Percentiles rank a stretch among this genome's conserved stretches.
Conservation (phyloP, 2,329 filamentous ascomycete species). For the Hypoxylon sp. region DNA sequence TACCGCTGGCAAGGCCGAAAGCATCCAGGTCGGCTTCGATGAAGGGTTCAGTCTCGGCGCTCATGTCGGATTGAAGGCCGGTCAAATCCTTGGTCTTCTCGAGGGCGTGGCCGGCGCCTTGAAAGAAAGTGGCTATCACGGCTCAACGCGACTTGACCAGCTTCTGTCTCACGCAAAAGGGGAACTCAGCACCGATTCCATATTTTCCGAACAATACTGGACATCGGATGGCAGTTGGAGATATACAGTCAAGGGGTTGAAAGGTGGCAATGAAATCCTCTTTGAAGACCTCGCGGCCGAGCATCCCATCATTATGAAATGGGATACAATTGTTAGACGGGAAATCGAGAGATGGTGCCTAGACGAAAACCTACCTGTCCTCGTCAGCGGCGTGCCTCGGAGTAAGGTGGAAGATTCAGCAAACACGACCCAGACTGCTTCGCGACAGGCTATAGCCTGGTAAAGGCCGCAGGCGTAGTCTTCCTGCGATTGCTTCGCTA, state of each 20-base stretch:
- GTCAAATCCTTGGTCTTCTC: conserved; percentile 80
- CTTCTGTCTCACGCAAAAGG: conserved; percentile 64
- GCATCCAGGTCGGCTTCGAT: conserved; percentile 90
- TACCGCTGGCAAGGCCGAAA: conserved; percentile 77
- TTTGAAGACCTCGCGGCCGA: conserved; percentile 73
- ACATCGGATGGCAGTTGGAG: conserved; percentile 78
- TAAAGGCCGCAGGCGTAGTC: background rate
- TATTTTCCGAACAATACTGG: conserved; percentile 78
- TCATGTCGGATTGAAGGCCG: conserved; percentile 79
- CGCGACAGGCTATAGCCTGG: conserved; percentile 13
- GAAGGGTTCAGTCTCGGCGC: conserved; percentile 89
- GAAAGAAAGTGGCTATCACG: conserved; percentile 45
- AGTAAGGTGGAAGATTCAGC: background rate
- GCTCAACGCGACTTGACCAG: conserved; percentile 44
- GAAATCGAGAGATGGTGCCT: conserved; percentile 57
- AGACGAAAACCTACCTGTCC: conserved; percentile 32
- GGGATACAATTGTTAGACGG: conserved; percentile 62
- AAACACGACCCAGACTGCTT: background rate
- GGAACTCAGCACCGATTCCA: conserved; percentile 70
- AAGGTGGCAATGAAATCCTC: conserved; percentile 48
- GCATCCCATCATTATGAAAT: conserved; percentile 76
- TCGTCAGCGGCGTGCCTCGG: conserved; percentile 1
- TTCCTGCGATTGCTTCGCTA: too few species aligned
- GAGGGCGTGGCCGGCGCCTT: conserved; percentile 75
- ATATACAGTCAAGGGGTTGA: conserved; percentile 63